Base-by-base conservation (phyloP, 1,284 basidiomycete species). In the Flammula alnicola region DNA sequence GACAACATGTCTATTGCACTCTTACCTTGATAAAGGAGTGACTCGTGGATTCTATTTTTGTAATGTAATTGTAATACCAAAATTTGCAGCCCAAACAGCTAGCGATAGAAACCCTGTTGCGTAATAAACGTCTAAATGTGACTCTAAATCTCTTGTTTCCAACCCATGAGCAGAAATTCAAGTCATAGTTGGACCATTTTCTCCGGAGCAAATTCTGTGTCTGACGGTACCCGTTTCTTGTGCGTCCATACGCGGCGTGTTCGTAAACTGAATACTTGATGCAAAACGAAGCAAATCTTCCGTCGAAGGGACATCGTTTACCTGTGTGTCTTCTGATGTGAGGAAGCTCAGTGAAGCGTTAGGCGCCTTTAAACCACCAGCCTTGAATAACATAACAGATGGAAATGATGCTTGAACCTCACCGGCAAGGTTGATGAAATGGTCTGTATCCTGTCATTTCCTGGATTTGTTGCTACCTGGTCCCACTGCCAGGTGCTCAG, bases 1-100 rank as follows among this genome's bases (percentile, higher is more conserved):
- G 70, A 76, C 32, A 68, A 66, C 38, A 75, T 90, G 52, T 76
- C 83, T 7, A 59, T 74, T 47, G 56, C 65, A 3, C 74, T 83
- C 42, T 44, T 61, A 32, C 69, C 68, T 49, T 66, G 49, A 62
- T n/a, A n/a, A n/a, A n/a, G n/a, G n/a, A 26, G 8, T 19, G 32
- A 51, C 22, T 1, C 16, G 5, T 5, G 4, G 11, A 23, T 10
- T 14, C 2, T 45, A 19, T 12, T 29, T 3, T 30, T 30, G 12
- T 33, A 8, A 36, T 48, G 10, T 29, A 14, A n/a, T n/a, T n/a
- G n/a, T n/a, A n/a, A n/a, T n/a, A n/a, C n/a, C n/a, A n/a, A n/a
- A n/a, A n/a, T n/a, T n/a, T n/a, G n/a, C n/a, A n/a, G n/a, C n/a
- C n/a, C n/a, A n/a, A n/a, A n/a, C n/a, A n/a, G n/a, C n/a, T n/a